Conservation (phyloP, 2,329 filamentous ascomycete genomes). For the Pseudocercospora fijiensis region DNA sequence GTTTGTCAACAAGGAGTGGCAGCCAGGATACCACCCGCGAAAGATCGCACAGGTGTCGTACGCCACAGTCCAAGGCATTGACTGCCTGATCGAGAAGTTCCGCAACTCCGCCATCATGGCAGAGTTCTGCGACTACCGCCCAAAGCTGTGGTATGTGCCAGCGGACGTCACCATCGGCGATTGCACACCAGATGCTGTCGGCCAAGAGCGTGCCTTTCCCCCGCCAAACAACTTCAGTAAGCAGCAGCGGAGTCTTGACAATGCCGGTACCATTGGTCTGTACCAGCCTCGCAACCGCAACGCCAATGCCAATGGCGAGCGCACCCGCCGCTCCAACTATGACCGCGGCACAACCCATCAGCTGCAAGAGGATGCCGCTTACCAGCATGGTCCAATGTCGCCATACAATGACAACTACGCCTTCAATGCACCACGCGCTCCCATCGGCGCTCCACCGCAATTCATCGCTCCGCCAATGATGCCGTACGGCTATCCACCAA, state of each 20-base stretch:
- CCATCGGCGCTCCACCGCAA: conserved; percentile 10
- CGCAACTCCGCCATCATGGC: conserved; percentile 96
- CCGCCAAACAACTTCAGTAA: conserved; percentile 80
- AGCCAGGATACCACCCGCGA: conserved; percentile 59
- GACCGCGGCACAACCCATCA: conserved; percentile 68
- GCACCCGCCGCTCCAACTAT: conserved; percentile 72
- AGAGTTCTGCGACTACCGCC: conserved; percentile 75
- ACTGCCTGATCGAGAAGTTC: conserved; percentile 91
- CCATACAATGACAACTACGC: conserved; percentile 7
- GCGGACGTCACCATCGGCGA: conserved; percentile 33
- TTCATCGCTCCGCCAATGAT: conserved; percentile 3
- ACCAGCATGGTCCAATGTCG: conserved; percentile 7
- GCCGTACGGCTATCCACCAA: conserved; percentile 1
- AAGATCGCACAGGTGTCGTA: conserved; percentile 91
- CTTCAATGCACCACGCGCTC: conserved; percentile 9
- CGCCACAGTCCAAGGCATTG: conserved; percentile 92
- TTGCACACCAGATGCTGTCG: conserved; percentile 51
- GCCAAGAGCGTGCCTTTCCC: conserved; percentile 74
- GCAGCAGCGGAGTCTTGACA: conserved; percentile 82
- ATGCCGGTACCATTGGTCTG: conserved; percentile 81
- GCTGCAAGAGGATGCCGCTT: conserved; percentile 33
- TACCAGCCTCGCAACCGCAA: conserved; percentile 78
- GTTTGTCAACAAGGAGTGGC: conserved; percentile 52
- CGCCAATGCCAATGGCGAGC: conserved; percentile 66
- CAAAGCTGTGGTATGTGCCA: conserved; percentile 68